These are phyloP conservation scores for Fusarium pilosicola DNA, from an alignment of 2,329 filamentous ascomycete genomes.

Conservation along the genomic window DNA sequence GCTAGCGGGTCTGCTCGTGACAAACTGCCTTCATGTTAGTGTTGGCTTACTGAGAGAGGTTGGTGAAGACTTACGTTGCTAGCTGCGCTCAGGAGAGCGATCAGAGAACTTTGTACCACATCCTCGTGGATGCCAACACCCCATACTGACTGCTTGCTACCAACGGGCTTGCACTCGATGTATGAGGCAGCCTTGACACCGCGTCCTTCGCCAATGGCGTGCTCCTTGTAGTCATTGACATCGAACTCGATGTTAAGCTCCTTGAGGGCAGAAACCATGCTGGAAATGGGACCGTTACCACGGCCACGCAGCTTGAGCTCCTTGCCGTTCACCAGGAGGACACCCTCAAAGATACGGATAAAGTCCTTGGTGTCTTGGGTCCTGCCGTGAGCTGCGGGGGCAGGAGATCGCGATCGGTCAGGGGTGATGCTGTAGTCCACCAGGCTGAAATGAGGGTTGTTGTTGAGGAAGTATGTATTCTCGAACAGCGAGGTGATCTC, in stretches of 20 bases:
- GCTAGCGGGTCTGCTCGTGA: constrained; percentile 22
- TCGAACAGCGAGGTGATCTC: constrained; percentile 94
- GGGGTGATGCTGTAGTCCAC: constrained; percentile 92
- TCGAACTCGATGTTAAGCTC: constrained; percentile 86
- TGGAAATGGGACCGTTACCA: constrained; percentile 91
- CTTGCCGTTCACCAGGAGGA: constrained; percentile 81
- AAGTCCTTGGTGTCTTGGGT: constrained; percentile 81
- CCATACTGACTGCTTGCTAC: constrained; percentile 80
- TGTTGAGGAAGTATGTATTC: constrained; percentile 83
- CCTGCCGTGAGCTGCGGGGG: constrained; percentile 73
- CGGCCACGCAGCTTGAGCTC: constrained; percentile 83
- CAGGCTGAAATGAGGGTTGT: constrained; percentile 85
- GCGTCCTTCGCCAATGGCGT: constrained; percentile 81
- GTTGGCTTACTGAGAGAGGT: not conserved
- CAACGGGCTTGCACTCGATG: constrained; percentile 83
- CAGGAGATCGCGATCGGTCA: constrained; percentile 81
- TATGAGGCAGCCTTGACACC: constrained; percentile 95
- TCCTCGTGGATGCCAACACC: constrained; percentile 93
- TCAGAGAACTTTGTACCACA: constrained; percentile 85
- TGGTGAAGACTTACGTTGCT: constrained; percentile 73
- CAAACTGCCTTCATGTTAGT: constrained; percentile 8
- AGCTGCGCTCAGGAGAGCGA: constrained; percentile 85
- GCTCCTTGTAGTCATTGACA: constrained; percentile 95
- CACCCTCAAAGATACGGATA: constrained; percentile 83
- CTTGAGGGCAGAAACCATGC: constrained; percentile 82